Percentiles rank a stretch among this genome's conserved stretches.
phyloP scores from a whole-genome alignment of 2,329 filamentous ascomycete species.

The Fusarium dlaminii region DNA sequence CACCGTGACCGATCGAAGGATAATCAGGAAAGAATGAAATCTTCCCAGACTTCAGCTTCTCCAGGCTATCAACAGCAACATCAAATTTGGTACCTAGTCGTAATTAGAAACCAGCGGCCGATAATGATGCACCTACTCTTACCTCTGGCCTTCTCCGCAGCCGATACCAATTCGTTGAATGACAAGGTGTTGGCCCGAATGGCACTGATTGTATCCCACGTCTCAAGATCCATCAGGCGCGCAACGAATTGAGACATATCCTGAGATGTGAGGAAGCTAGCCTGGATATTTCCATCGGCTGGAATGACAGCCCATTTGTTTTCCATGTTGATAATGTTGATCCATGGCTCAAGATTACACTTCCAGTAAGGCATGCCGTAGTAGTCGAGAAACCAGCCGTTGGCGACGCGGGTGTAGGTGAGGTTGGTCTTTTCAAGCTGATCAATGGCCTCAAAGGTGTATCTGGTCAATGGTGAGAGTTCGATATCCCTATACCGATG shows the following conservation, averaged over 20 bases:
- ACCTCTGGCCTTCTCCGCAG: constrained; percentile 29
- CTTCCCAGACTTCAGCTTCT: constrained; percentile 35
- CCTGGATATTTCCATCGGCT: constrained; percentile 11
- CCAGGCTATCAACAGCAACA: constrained; percentile 24
- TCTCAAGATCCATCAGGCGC: constrained; percentile 22
- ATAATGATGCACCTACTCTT: rapidly evolving
- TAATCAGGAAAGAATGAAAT: constrained; percentile 38
- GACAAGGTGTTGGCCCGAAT: constrained; percentile 19
- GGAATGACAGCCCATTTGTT: constrained; percentile 37
- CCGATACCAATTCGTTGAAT: constrained; percentile 18
- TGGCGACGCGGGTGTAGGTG: constrained; percentile 27
- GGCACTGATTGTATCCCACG: constrained; percentile 16
- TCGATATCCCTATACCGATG: constrained; percentile 14
- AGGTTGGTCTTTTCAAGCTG: constrained; percentile 20
- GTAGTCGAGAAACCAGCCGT: constrained; percentile 42
- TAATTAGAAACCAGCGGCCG: rapidly evolving
- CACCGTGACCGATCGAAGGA: constrained; percentile 26
- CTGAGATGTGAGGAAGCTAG: constrained; percentile 36
- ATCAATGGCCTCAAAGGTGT: constrained; percentile 36
- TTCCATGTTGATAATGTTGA: constrained; percentile 38
- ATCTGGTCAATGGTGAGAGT: constrained; percentile 28
- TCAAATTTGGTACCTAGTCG: constrained; percentile 19
- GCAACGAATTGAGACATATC: constrained; percentile 31
- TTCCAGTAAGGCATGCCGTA: constrained; percentile 39
- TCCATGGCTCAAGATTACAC: constrained; percentile 35